Base-by-base conservation (phyloP, 2,329 filamentous ascomycete genomes). In the Aspergillus quadrilineatus region DNA sequence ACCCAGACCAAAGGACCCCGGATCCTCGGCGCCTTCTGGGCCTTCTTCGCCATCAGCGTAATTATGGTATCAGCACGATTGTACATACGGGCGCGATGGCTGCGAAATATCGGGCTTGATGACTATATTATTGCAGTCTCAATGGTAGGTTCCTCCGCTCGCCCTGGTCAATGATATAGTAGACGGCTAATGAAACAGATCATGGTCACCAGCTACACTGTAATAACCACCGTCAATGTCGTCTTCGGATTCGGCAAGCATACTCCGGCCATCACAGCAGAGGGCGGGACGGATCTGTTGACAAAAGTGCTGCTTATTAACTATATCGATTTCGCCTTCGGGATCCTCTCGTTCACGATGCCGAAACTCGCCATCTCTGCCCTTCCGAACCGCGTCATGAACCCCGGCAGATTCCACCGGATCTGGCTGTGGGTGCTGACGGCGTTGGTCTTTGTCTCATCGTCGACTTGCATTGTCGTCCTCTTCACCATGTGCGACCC, bases 401-500 rank as follows among this genome's bases (percentile, higher is more conserved):
- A 68, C 36, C 67, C 69, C 2, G 57, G 56, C 3, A 17, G 42
- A 9, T 3, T 58, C 1, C 62, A 68, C 4, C 64, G 61, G 3
- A 36, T 57, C 7, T 57, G 53, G 34, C 52, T 71, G 1, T 71
- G 68, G 68, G n/a, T 43, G 0, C 55, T 80, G 26, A 69, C 68
- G 1, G 60, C 61, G 4, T 36, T 67, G 4, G 72, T 69, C 22
- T 60, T 72, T 10, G 34, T 71, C 7, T 65, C 69, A 1, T 63
- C 76, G 8, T 51, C 72, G 1, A 67, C 67, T 6, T 75, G 69
- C 41, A 68, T 79, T 14, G 59, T 77, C 12, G 67, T 79, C 4
- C 60, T 79, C 1, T 75, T 78, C 41, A 75, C 70, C 1, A 76
- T 75, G 56, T 81, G 79, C 62, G 65, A 64, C 3, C 79, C 79